Evolutionary conservation across 1,284 basidiomycete genomes (phyloP), one percentile per base, ranked within the genome.

Genomic region (Chalciporus sp.): DNA sequence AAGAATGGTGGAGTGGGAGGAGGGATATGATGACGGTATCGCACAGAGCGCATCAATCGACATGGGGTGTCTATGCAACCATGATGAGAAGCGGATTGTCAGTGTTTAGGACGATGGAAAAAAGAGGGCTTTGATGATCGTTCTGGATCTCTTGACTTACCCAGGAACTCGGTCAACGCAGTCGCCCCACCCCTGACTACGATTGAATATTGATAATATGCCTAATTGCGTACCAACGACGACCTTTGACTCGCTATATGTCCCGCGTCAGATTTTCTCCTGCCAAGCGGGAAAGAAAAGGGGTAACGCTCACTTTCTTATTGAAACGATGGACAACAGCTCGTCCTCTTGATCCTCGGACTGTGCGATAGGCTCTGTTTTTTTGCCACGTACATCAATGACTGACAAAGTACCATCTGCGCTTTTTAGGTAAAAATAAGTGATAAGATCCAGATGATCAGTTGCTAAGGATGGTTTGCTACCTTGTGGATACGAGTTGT

Each of bases 271-370:
- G 47, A 50, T 51, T 40, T 41, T 27, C 14, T 20, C 16, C 9
- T 17, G 27, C 39, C 7, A 19, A 14, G 47, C 23, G 29, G 4
- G 26, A 47, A 35, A 14, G 17, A 29, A 42, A 20, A 17, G 23
- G 39, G 16, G 23, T 14, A 26, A 28, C 27, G 72, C 80, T 43
- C 66, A 89, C 85, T 85, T 83, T 76, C 91, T 93, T 66, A 98
- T 92, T 6, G 90, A 72, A 14, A 89, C 84, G 49, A 95, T 84
- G 4, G 90, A 93, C 7, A 98, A 78, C 26, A 98, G 75, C 67
- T 98, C 95, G 69, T 98, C 95, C 68, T 98, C 95, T 71, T 98
- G 95, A 74, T 98, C 93, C 66, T 96, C 94, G 16, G 90, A 93
- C 48, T 92, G 87, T 0, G 87, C 85, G 55, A 90, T 72, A 2